These are phyloP conservation scores for Xylariaceae sp. DNA, from an alignment of 2,329 filamentous ascomycete species.

Conservation along the genomic window DNA sequence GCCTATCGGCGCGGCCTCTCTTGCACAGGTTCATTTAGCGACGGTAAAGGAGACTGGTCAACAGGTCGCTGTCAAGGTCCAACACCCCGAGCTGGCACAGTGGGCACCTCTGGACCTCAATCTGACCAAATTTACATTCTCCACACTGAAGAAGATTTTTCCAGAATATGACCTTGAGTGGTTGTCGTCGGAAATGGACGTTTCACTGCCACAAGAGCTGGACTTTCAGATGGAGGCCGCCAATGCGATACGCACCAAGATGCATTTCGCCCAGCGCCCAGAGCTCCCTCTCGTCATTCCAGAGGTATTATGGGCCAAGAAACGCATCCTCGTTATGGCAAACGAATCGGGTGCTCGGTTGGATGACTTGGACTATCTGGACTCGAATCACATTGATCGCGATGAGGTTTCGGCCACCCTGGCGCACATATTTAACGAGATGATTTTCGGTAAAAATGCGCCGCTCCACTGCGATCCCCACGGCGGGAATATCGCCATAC, in stretches of 20 bases:
- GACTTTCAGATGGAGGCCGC: conserved; percentile 82
- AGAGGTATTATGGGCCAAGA: conserved; percentile 81
- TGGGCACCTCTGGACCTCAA: conserved; percentile 87
- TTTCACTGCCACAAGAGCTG: conserved; percentile 84
- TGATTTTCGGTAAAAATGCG: conserved; percentile 90
- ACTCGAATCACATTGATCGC: conserved; percentile 80
- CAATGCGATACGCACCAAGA: conserved; percentile 75
- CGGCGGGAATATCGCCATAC: conserved; percentile 90
- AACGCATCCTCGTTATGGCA: conserved; percentile 92
- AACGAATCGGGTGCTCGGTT: conserved; percentile 81
- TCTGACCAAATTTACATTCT: conserved; percentile 84
- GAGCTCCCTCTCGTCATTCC: conserved; percentile 83
- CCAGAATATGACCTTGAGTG: conserved; percentile 97
- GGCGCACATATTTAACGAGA: conserved; percentile 94
- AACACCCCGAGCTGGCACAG: conserved; percentile 84
- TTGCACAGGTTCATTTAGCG: conserved; percentile 91
- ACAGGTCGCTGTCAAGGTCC: conserved; percentile 92
- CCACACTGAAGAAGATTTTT: conserved; percentile 85
- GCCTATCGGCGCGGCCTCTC: conserved; percentile 87
- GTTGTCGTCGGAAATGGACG: conserved; percentile 89
- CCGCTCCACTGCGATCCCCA: conserved; percentile 96
- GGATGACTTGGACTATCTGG: conserved; percentile 84
- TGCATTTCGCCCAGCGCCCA: conserved; percentile 73
- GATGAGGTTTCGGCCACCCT: conserved; percentile 93
- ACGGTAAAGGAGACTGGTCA: conserved; percentile 76